Percentiles rank a stretch among this genome's conserved stretches.
phyloP scores from a whole-genome alignment of 192 early-diverging fungal genomes.

The Coemansia sp. region DNA sequence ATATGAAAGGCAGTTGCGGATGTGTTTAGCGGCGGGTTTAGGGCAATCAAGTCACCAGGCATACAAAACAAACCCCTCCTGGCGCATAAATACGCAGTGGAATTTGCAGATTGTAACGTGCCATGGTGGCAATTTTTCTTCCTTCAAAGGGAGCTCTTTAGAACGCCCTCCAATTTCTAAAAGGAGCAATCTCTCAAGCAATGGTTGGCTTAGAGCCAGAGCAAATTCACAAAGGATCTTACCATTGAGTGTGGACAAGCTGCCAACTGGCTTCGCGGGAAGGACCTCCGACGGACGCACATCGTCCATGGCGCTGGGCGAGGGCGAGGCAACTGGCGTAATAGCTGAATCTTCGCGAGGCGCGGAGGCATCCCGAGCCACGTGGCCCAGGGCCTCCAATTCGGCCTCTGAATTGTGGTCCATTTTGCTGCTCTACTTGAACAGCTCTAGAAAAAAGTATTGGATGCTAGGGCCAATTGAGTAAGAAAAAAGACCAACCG shows the following conservation, averaged over 20 bases:
- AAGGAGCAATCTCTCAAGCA: background rate
- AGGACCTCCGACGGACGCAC: background rate
- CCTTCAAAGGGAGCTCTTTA: too few species aligned
- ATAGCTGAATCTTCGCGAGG: constrained; percentile 6
- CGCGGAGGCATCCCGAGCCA: background rate
- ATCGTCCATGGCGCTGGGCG: background rate
- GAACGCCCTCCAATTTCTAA: background rate
- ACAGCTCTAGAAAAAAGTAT: background rate
- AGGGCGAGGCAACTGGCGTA: background rate
- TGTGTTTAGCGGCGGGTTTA: background rate
- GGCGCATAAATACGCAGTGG: background rate
- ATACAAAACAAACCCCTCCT: background rate
- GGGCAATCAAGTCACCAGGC: background rate
- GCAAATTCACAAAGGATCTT: background rate
- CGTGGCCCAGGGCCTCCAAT: constrained; percentile 4
- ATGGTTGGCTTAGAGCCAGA: background rate
- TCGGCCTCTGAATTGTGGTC: constrained; percentile 22
- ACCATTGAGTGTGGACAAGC: background rate
- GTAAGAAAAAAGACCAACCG: background rate
- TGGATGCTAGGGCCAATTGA: background rate
- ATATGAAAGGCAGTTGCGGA: background rate
- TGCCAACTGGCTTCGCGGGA: background rate
- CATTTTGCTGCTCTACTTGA: constrained; percentile 6
- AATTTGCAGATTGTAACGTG: constrained; percentile 1
- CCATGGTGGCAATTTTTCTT: background rate